Evolutionary conservation across 1,284 basidiomycete species (phyloP).

Genomic region (Ceratorhiza oryzae-sativae): DNA sequence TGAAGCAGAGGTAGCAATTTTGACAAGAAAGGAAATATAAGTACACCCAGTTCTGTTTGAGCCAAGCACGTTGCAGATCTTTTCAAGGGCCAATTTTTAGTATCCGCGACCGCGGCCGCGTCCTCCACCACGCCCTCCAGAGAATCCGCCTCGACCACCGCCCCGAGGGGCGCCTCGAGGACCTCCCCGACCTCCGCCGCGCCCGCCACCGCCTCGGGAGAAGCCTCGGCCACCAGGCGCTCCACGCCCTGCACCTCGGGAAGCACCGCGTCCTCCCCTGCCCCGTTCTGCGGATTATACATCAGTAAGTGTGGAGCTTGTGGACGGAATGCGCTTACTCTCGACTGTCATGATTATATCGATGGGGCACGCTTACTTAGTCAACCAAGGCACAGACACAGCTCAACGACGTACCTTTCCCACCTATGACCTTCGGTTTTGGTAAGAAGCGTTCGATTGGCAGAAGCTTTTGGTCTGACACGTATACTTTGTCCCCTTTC

Average conservation of each 20-base stretch:
- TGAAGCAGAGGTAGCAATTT: not conserved
- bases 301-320: not conserved
- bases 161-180: conserved; percentile 57
- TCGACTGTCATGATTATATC: conserved; percentile 51
- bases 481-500: conserved; percentile 98
- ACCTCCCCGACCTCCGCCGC: conserved; percentile 52
- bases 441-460: conserved; percentile 98
- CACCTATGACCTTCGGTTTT: conserved; percentile 84
- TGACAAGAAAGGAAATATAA: conserved; percentile 20
- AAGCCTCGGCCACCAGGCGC: conserved; percentile 49
- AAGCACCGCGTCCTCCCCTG: conserved; percentile 53
- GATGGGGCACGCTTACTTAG: not conserved
- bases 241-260: conserved; percentile 52
- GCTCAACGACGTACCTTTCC: conserved; percentile 61
- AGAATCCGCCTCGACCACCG: conserved; percentile 53
- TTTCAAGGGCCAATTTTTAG: not conserved
- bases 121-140: conserved; percentile 53
- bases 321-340: conserved; percentile 56
- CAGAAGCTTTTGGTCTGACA: conserved; percentile 93
- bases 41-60: not conserved
- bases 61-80: not conserved
- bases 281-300: conserved; percentile 61
- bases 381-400: not conserved
- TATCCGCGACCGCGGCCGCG: conserved; percentile 50
- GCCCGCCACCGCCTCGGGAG: conserved; percentile 33